These are phyloP conservation scores for Cystobasidium sp. DNA, from an alignment of 1,284 basidiomycete species.

Conservation along the genomic window DNA sequence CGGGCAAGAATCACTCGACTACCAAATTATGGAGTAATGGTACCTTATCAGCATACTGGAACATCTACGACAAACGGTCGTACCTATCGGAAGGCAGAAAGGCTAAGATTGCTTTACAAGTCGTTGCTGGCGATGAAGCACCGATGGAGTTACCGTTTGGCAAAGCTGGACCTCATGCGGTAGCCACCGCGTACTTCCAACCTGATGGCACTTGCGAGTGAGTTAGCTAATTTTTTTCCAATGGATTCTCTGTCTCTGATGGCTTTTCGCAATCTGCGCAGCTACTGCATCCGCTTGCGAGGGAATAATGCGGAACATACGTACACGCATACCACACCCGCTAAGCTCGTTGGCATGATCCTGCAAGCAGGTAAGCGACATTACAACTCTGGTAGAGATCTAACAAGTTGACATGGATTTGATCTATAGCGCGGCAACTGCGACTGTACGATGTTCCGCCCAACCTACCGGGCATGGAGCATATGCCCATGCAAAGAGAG, in stretches of 20 bases:
- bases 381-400: too few species aligned
- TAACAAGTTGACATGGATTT: neutral
- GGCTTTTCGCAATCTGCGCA: neutral
- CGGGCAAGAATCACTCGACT: conserved; percentile 4
- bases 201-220: conserved; percentile 29
- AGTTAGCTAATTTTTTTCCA: neutral
- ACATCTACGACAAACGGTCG: conserved; percentile 37
- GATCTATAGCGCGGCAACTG: conserved; percentile 20
- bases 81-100: conserved; percentile 34
- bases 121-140: conserved; percentile 17
- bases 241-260: neutral
- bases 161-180: conserved; percentile 18
- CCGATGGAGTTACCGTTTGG: conserved; percentile 1
- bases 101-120: conserved; percentile 38
- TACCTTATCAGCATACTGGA: conserved; percentile 34
- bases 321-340: conserved; percentile 1
- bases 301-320: neutral
- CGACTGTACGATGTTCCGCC: conserved; percentile 34
- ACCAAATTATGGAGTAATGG: conserved; percentile 24
- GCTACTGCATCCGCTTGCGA: conserved; percentile 23
- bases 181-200: conserved; percentile 22
- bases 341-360: conserved; percentile 11
- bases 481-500: conserved; percentile 1
- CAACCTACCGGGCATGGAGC: conserved; percentile 12
- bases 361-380: conserved; percentile 12